Base-by-base conservation (phyloP, 2,329 filamentous ascomycete genomes). In the Talaromyces pinophilus region DNA sequence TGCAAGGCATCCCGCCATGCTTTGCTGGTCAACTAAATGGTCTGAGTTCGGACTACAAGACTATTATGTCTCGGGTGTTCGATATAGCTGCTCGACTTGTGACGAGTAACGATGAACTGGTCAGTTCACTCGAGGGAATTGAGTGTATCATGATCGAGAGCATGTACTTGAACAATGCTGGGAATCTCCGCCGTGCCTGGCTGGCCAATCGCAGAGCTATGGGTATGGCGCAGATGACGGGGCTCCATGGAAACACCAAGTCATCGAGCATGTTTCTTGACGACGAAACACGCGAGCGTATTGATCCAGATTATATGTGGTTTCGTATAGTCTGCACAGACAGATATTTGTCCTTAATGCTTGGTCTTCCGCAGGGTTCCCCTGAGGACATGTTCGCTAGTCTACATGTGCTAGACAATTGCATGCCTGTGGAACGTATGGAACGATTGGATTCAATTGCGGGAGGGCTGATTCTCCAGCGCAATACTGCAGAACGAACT, bases 391-490 rank as follows among this genome's bases (percentile, higher is more conserved):
- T 78, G 11, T 68, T 87, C 0, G 83, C 81, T 0, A 77, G 76
- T 17, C 80, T 85, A 35, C 81, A 86, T 62, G 79, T 81, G 2
- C 71, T 87, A 0, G 70, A 82, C 6, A 54, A 35, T 57, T 63
- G 70, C 38, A 62, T 46, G 28, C 62, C 69, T 33, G 74, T 77
- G 44, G 83, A 85, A 50, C 76, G 72, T 2, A 75, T 87, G 15
- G 82, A 83, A 66, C 81, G 80, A 64, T 72, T 79, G 0, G 82
- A 85, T 63, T 78, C 79, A 0, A 71, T 78, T 5, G 75, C 83
- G 5, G 77, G 78, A 0, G 79, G 78, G 1, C 79, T 78, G 10
- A 82, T 87, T 57, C 79, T 85, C 7, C 80, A 84, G 59, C 79
- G 84, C 8, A 84, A 86, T 66, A 11, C 33, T 19, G 13, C 46